These are phyloP conservation scores for Aspergillus spinulosporus DNA, from an alignment of 2,329 filamentous ascomycete genomes.

Conservation along the genomic window DNA sequence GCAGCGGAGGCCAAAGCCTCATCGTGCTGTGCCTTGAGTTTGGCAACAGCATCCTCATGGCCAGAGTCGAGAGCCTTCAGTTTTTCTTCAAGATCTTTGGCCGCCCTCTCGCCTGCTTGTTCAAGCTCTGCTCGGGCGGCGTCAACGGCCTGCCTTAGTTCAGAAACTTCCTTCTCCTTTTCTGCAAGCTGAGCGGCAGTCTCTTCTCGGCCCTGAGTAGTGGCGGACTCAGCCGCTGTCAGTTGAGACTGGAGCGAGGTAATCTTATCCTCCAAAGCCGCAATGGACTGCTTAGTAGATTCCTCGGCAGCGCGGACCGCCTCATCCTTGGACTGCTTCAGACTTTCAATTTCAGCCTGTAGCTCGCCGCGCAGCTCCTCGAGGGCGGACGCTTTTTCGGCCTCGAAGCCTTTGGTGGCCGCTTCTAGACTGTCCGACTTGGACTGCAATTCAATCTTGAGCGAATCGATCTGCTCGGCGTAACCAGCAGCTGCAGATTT, in stretches of 20 bases:
- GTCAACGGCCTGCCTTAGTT: conserved; percentile 36
- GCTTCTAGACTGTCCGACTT: conserved; percentile 32
- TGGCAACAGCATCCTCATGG: conserved; percentile 33
- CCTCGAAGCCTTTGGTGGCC: conserved; percentile 26
- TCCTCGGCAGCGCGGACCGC: conserved; percentile 38
- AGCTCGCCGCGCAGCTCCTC: conserved; percentile 37
- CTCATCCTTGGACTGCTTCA: conserved; percentile 39
- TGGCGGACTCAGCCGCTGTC: conserved; percentile 32
- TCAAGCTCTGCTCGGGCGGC: conserved; percentile 38
- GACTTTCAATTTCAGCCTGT: conserved; percentile 40
- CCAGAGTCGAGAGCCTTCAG: conserved; percentile 30
- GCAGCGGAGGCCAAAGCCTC: conserved; percentile 27
- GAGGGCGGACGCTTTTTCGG: conserved; percentile 34
- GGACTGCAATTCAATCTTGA: conserved; percentile 36
- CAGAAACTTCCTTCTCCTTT: conserved; percentile 39
- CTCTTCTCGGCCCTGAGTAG: conserved; percentile 28
- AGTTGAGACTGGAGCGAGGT: conserved; percentile 39
- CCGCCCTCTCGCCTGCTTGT: conserved; percentile 25
- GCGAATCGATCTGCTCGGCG: conserved; percentile 31
- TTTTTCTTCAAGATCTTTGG: conserved; percentile 26
- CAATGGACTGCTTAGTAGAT: conserved; percentile 29
- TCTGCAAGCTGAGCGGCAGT: conserved; percentile 30
- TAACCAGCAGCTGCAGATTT: conserved; percentile 33
- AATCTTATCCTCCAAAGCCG: conserved; percentile 38
- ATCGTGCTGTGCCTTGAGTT: conserved; percentile 22